phyloP scores from a whole-genome alignment of 768 basidiomycete genomes.

The Lentinus tigrinus region DNA sequence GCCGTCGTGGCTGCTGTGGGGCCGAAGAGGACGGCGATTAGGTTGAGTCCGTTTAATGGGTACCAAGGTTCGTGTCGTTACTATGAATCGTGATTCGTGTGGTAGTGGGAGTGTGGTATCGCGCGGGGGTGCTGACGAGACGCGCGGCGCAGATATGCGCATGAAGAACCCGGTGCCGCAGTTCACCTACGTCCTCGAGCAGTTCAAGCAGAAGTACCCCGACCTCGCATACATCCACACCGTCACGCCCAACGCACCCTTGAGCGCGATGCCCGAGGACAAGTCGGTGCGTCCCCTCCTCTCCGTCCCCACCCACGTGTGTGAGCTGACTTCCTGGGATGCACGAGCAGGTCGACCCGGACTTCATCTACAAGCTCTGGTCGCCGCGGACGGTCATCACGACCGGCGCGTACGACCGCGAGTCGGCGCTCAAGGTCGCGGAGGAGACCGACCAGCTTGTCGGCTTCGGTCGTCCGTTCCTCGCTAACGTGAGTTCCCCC shows the following conservation, averaged over 20 bases:
- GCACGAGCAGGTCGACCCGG: too few species aligned
- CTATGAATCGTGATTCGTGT: too few species aligned
- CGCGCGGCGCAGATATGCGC: too few species aligned
- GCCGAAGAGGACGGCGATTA: slow-evolving; percentile 36
- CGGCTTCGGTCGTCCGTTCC: slow-evolving; percentile 27
- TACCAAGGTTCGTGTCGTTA: slow-evolving; percentile 31
- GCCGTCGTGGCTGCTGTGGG: slow-evolving; percentile 39
- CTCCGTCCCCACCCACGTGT: too few species aligned
- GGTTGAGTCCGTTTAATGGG: slow-evolving; percentile 35
- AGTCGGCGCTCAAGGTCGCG: slow-evolving; percentile 19
- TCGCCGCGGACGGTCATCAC: slow-evolving; percentile 21
- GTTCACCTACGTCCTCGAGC: slow-evolving; percentile 47
- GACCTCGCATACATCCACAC: slow-evolving; percentile 39
- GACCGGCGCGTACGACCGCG: slow-evolving; percentile 24
- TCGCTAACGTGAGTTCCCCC: slow-evolving; percentile 31
- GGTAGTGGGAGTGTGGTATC: too few species aligned
- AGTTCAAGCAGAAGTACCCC: slow-evolving; percentile 40
- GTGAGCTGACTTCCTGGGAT: too few species aligned
- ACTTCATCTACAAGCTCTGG: slow-evolving; percentile 24
- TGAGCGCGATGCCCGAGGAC: neutral
- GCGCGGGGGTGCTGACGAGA: too few species aligned
- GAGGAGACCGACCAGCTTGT: slow-evolving; percentile 24
- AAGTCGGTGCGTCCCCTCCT: slow-evolving; percentile 6
- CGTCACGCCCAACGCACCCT: slow-evolving; percentile 23
- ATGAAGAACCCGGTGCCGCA: slow-evolving; percentile 50